Evolutionary conservation across 2,329 filamentous ascomycete genomes (phyloP), one percentile per base, ranked within the genome.

Genomic region (Neoscytalidium dimidiatum): DNA sequence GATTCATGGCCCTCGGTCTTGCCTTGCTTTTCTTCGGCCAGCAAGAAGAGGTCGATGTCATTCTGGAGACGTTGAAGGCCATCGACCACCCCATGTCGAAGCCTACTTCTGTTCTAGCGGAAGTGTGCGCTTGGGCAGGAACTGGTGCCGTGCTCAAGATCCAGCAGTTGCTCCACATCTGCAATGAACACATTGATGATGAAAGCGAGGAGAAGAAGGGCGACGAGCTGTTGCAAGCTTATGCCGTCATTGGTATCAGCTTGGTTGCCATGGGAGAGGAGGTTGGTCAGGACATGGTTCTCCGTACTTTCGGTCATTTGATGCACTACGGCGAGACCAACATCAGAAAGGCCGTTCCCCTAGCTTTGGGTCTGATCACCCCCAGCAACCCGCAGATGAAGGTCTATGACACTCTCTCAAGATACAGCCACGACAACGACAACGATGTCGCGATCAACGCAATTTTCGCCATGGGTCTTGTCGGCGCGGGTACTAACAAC

Each of bases 351-450:
- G 94, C 94, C 21, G 95, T 99, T 31, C 95, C 95, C 38, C 85
- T 99, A 63, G 95, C 95, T 28, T 96, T 99, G 92, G 96, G 94
- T 73, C 86, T 99, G 63, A 90, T 99, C 75, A 97, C 92, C 80
- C 92, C 96, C 13, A 97, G 93, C 81, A 99, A 99, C 82, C 95
- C 95, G 11, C 96, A 99, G 78, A 99, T 99, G 94, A 99, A 98
- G 85, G 92, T 99, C 53, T 99, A 99, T 82, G 95, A 99, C 78
- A 99, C 95, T 0, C 84, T 99, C 11, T 99, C 95, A 60, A 86
- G 95, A 74, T 99, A 99, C 85, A 96, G 91, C 69, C 95, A 99
- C 85, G 95, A 99, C 82, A 99, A 95, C 71, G 95, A 99, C 81
- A 96, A 94, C 68, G 95, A 99, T 73, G 95, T 99, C 52, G 95